phyloP scores from a whole-genome alignment of 352 stramenopile species.

The Elongisporangium senticosum region DNA sequence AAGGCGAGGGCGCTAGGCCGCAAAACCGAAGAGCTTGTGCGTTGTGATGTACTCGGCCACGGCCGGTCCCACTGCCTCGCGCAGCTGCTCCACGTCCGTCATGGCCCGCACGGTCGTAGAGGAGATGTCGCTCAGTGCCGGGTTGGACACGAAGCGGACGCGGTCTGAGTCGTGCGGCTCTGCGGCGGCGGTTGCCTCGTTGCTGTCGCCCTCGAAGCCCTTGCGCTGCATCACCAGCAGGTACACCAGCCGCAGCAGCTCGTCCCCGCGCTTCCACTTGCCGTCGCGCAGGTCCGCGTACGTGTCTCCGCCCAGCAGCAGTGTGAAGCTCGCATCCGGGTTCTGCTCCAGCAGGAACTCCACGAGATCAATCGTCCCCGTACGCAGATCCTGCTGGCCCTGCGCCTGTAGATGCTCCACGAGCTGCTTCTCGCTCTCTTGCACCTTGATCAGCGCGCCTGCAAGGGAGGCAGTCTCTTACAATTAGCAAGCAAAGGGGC shows the following conservation, averaged over 20 bases:
- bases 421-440: constrained; percentile 62
- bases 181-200: not conserved
- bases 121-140: constrained; percentile 62
- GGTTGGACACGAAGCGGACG: constrained; percentile 52
- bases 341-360: constrained; percentile 36
- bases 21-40: constrained; percentile 75
- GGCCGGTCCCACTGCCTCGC: constrained; percentile 30
- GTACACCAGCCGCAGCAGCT: constrained; percentile 58
- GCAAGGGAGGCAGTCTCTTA: too few species aligned
- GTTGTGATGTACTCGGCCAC: constrained; percentile 76
- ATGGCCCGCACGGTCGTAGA: constrained; percentile 59
- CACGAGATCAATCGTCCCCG: constrained; percentile 79
- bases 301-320: constrained; percentile 80
- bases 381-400: constrained; percentile 26
- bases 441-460: constrained; percentile 40
- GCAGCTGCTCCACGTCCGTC: constrained; percentile 28
- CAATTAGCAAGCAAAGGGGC: too few species aligned
- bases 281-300: constrained; percentile 72
- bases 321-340: constrained; percentile 52
- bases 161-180: constrained; percentile 4
- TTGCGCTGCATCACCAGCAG: constrained; percentile 70
- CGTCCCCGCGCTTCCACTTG: constrained; percentile 84
- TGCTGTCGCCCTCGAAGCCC: constrained; percentile 32
- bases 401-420: constrained; percentile 33
- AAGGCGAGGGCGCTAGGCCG: constrained; percentile 8